Base-by-base conservation (phyloP, 495 filamentous ascomycete species). In the Amphirosellinia nigrospora region DNA sequence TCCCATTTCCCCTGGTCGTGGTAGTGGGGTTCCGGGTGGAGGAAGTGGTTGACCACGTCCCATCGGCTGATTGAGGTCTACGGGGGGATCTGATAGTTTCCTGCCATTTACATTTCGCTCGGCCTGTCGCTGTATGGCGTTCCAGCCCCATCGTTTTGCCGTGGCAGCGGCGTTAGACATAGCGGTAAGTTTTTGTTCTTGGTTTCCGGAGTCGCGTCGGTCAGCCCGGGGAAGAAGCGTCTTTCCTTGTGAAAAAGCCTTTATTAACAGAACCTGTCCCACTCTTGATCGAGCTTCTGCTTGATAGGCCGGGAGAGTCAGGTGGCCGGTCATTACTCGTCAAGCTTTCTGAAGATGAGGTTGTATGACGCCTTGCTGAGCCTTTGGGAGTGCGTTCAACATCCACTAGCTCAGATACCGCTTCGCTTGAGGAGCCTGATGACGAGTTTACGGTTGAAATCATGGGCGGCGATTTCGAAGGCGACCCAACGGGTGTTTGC, bases 71-170 rank as follows among this genome's bases (percentile, higher is more conserved):
- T 87, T 83, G 15, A 88, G 85, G 45, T 89, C 88, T 4, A 85
- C 60, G 1, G 74, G 70, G n/a, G 80, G 66, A 32, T 77, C 79
- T n/a, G 66, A 71, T 53, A 58, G 36, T 58, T 55, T 74, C 26
- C 63, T 69, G 55, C 63, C 69, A 56, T 64, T 76, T 39, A 41
- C 64, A 72, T 71, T 74, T 77, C 79, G 74, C 19, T 81, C 81
- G 30, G 74, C 78, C 59, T 87, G 84, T 46, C 89, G 87, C 60
- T 88, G 88, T 61, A 94, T 85, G 5, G 92, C 88, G 73, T 87
- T 90, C 83, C 88, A 86, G 21, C 92, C 88, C 94, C 94, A 98
- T 79, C 92, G 93, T 77, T 91, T 94, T 3, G 94, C 93, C 15
- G 88, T 90, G 6, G 91, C 90, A 19, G 93, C 92, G 4, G 90